Evolutionary conservation across 1,139 yeast genomes (phyloP), one percentile per base, ranked within the genome.

Genomic region (Geotrichum phurueaensis): DNA sequence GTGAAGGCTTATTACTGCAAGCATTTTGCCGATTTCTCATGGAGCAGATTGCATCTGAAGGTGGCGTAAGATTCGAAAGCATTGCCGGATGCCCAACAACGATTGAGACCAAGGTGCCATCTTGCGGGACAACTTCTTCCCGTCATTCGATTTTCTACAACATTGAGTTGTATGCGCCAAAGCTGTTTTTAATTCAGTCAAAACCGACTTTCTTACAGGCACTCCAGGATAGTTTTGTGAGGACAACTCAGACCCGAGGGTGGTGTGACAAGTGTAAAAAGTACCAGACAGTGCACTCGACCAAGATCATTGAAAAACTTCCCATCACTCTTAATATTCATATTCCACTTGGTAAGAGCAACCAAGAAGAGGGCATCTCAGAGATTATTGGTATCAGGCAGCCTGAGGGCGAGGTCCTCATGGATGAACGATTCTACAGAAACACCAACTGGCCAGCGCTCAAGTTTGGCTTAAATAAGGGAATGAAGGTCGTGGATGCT

Each of bases 271-370:
- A 71, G 31, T 83, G 87, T 64, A 73, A 76, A 3, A 74, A 74
- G 55, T 75, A 74, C 55, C 92, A 87, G 65, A 72, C 76, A 7
- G 76, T 86, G 39, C 86, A 85, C 63, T 78, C 81, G 9, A 76
- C 78, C 36, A 79, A 81, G 56, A 74, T 78, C 0, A 81, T 83
- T 1, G 76, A 77, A 25, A 78, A 78, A 55, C 75, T 89, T 18
- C 95, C 97, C 0, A 84, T 86, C 1, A 78, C 90, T 9, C 73
- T 91, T 49, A 81, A 87, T 7, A 74, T 91, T 53, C 55, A 62
- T 60, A 54, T 58, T 15, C 59, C 64, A 29, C 27, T 54, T 15
- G 62, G 58, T 20, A 60, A 55, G 48, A 33, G 55, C 48, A 56
- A 59, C 18, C 55, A 51, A 25, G 58, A 54, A 27, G 59, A 64